Conservation (phyloP, 2,329 filamentous ascomycete genomes). For the Colletotrichum horii region DNA sequence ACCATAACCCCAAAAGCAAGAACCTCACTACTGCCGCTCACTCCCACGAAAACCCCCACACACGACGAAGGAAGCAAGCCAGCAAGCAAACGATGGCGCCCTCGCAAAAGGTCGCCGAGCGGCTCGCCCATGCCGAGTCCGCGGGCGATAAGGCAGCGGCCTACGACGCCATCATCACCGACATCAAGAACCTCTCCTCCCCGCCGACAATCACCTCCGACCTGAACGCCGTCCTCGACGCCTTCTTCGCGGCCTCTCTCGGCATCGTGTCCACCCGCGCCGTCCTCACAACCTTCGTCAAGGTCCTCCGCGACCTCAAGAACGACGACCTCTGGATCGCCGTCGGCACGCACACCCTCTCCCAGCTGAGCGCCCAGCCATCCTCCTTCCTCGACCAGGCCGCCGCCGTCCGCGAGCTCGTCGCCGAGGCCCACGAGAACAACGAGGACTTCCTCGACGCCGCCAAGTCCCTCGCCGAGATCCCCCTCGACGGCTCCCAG, state of each 20-base stretch:
- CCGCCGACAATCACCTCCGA: constrained; percentile 52
- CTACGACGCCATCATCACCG: constrained; percentile 51
- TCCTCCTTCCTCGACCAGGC: constrained; percentile 84
- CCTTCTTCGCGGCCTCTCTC: constrained; percentile 70
- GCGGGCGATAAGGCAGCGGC: constrained; percentile 46
- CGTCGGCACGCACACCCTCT: constrained; percentile 76
- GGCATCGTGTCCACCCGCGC: constrained; percentile 79
- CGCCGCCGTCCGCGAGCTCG: constrained; percentile 76
- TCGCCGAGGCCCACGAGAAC: constrained; percentile 82
- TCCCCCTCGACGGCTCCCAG: constrained; percentile 89
- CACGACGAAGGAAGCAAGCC: neutral
- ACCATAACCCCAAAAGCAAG: neutral
- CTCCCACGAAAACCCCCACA: neutral
- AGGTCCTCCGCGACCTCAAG: constrained; percentile 64
- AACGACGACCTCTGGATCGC: constrained; percentile 73
- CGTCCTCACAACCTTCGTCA: constrained; percentile 71
- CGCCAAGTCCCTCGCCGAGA: constrained; percentile 79
- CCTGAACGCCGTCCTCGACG: constrained; percentile 70
- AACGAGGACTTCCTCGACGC: constrained; percentile 82
- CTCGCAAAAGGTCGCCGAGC: constrained; percentile 45
- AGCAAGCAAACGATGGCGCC: constrained; percentile 37
- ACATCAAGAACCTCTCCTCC: constrained; percentile 46
- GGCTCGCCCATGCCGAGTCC: constrained; percentile 45
- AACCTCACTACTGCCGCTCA: too few species aligned
- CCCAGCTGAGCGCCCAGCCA: constrained; percentile 62